Evolutionary conservation across 805 yeast species (phyloP), one percentile per base, ranked within the genome.

Genomic region (Ogataea henricii): DNA sequence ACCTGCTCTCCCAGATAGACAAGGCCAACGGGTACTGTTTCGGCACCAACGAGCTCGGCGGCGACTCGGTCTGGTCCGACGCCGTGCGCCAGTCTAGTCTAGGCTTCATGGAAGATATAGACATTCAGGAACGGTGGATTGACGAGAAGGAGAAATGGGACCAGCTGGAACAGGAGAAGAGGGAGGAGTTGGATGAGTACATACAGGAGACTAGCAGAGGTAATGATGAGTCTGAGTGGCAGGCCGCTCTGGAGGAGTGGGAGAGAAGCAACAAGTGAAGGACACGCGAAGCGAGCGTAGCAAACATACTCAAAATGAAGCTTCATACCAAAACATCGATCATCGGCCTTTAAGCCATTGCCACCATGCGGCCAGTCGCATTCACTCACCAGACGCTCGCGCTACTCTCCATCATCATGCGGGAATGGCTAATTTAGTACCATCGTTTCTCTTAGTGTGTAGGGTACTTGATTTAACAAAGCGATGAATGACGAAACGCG

Each of bases 41-140:
- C 71, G 99, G 99, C 0, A 74, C 91, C 1, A 87, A 90, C 25
- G 99, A 94, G 57, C 76, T 92, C 6, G 96, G 97, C 2, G 99
- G 98, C n/a, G 99, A 94, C 62, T 81, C 92, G 0, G 82, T 94
- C 1, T 94, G 99, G 99, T 87, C 90, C n/a, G 96, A 92, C 57
- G 96, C 97, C 0, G 79, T 92, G 0, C 76, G 98, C 54, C 89
- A 87, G 45, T 65, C 69, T 3, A 84, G 91, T 33, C 45, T 62
- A 55, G 82, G 87, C 9, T 66, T 74, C 39, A 65, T 75, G 37
- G 81, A 71, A 40, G 79, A 77, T 13, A 70, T 81, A 6, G 97
- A 91, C 63, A 79, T 89, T 4, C 99, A 94, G 57, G 99, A 94
- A 55, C 75, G 99, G 50, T 94, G 99, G 99, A 79, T 94, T 9